A percentile compares a stretch with the other conserved stretches of the same genome.
These are phyloP conservation scores for Leptosphaerulina australis DNA, from an alignment of 2,329 filamentous ascomycete species.

Conservation along the genomic window DNA sequence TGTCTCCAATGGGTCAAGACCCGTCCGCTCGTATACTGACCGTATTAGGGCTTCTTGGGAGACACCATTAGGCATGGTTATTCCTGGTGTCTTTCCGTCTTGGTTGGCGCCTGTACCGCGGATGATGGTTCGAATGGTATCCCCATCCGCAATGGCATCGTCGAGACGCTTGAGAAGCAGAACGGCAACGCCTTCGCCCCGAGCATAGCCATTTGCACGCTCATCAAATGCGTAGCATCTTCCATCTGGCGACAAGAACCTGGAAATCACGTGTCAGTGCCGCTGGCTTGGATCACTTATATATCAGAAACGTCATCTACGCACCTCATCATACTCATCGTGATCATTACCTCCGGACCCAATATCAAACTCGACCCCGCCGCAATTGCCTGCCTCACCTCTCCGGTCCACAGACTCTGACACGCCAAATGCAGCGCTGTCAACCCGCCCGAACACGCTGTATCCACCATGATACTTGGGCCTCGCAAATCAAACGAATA, in stretches of 20 bases:
- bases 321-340: conserved; percentile 2
- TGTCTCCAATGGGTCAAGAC: conserved; percentile 33
- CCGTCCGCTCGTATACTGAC: conserved; percentile 26
- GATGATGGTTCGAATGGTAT: conserved; percentile 38
- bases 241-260: background rate
- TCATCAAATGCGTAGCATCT: conserved; percentile 38
- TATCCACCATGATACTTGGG: background rate
- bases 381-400: background rate
- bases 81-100: conserved; percentile 17
- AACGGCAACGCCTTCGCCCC: conserved; percentile 37
- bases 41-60: conserved; percentile 39
- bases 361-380: background rate
- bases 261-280: background rate
- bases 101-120: conserved; percentile 31
- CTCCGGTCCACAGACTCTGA: background rate
- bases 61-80: conserved; percentile 49
- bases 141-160: conserved; percentile 33
- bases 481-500: background rate
- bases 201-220: conserved; percentile 34
- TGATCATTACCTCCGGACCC: conserved; percentile 17
- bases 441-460: background rate
- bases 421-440: conserved; percentile 1
- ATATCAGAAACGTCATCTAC: too few relatives aligned
- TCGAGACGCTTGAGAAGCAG: conserved; percentile 37
- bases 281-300: too few relatives aligned